Conservation (phyloP, 176 grass and related monocot species). For the Oropetium thomaeum region DNA sequence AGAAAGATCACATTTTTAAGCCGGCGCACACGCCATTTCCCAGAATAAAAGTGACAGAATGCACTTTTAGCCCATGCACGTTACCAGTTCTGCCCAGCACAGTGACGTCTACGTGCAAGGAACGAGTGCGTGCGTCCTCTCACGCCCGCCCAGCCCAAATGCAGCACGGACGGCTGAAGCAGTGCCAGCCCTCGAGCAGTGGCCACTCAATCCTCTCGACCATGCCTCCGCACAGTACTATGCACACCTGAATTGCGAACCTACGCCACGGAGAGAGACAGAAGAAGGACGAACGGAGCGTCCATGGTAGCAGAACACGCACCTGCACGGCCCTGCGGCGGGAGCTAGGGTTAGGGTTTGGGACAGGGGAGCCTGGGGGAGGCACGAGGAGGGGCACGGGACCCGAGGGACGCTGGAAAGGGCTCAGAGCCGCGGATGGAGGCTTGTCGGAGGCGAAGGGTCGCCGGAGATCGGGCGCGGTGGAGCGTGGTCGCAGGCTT, state of each 20-base stretch:
- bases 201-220: conserved; percentile 9
- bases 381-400: neutral
- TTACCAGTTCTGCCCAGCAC: neutral
- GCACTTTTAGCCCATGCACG: conserved; percentile 20
- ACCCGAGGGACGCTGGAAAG: neutral
- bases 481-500: conserved; percentile 20
- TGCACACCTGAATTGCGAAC: conserved; percentile 25
- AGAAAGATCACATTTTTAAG: conserved; percentile 25
- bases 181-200: neutral
- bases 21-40: conserved; percentile 15
- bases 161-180: conserved; percentile 17
- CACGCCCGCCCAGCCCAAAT: conserved; percentile 13
- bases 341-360: conserved; percentile 75
- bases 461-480: conserved; percentile 34
- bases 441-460: neutral
- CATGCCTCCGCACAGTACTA: neutral
- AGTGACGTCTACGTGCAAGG: neutral
- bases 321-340: conserved; percentile 25
- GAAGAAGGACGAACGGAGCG: neutral
- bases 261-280: neutral
- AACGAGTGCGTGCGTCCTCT: neutral
- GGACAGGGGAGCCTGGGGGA: neutral
- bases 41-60: neutral
- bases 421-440: neutral
- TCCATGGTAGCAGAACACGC: conserved; percentile 12